These are phyloP conservation scores for Apiospora arundinis DNA, from an alignment of 2,329 filamentous ascomycete species.

Conservation along the genomic window DNA sequence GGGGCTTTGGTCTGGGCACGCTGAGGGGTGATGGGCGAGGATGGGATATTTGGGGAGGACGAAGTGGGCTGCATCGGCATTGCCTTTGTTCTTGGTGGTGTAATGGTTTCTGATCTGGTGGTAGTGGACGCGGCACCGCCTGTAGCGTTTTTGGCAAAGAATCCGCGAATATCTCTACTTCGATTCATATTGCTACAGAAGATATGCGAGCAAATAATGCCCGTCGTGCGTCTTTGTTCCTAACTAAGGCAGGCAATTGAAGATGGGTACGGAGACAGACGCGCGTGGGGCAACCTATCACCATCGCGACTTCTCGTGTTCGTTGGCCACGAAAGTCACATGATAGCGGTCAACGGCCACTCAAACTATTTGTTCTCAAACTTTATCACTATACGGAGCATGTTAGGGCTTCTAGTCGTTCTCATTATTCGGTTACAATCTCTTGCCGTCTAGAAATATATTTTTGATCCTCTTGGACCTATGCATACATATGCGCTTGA, in stretches of 20 bases:
- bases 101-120: conserved; percentile 29
- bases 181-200: conserved; percentile 29
- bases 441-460: not conserved
- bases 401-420: too few species aligned
- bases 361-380: not conserved
- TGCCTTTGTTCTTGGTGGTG: conserved; percentile 24
- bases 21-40: conserved; percentile 38
- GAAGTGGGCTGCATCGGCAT: conserved; percentile 10
- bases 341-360: not conserved
- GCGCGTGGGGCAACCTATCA: conserved; percentile 1
- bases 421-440: not conserved
- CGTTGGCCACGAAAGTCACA: conserved; percentile 13
- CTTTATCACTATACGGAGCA: not conserved
- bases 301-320: conserved; percentile 19
- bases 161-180: conserved; percentile 41
- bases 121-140: conserved; percentile 23
- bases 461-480: not conserved
- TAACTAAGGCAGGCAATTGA: not conserved
- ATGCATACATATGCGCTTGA: not conserved
- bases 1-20: conserved; percentile 33
- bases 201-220: not conserved
- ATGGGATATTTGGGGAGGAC: conserved; percentile 29
- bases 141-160: conserved; percentile 33
- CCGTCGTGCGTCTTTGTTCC: conserved; percentile 2
- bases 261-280: not conserved